Evolutionary conservation across 1,284 basidiomycete genomes (phyloP), one percentile per base, ranked within the genome.

Genomic region (Entoloma clypeatum): DNA sequence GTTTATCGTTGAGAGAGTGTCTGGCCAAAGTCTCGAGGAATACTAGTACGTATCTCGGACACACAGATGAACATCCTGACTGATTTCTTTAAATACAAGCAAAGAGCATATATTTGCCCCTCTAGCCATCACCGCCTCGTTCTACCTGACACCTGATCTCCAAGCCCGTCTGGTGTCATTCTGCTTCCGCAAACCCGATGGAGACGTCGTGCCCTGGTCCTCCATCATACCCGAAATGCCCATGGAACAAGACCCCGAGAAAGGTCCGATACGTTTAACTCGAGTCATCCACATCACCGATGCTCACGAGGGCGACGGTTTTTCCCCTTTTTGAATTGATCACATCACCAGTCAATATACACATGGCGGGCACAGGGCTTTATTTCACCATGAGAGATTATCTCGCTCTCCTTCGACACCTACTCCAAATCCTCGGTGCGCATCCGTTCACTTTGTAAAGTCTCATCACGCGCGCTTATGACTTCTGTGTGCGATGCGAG

Each of bases 41-140:
- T 46, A 39, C 11, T 44, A 36, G 35, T 36, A 17, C 26, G 38
- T 43, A 26, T 9, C 17, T 26, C 13, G 16, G 18, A 7, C 34
- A 39, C 39, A 33, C 26, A 41, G n/a, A 23, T 21, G 38, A 13
- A 22, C 5, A 35, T 8, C 18, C 7, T 10, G 11, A 21, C n/a
- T 30, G 13, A 19, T 16, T 3, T 13, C 26, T 21, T 34, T n/a
- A n/a, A n/a, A n/a, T n/a, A n/a, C 10, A 23, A 50, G 48, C 11
- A 47, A 47, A 29, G 30, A 47, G 25, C 21, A 62, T 38, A 61
- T 67, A n/a, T 64, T 63, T 44, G 29, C 35, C 7, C 64, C 62
- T 3, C 43, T 67, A 1, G 59, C 55, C 1, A 57, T 67, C 36
- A 55, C 43, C 5, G 39, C 52, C 0, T 60, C 61, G 2, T 67